Percentiles rank a stretch among this genome's conserved stretches.
Conservation (phyloP, 345 rosid species). For the Rhodomyrtus tomentosa region DNA sequence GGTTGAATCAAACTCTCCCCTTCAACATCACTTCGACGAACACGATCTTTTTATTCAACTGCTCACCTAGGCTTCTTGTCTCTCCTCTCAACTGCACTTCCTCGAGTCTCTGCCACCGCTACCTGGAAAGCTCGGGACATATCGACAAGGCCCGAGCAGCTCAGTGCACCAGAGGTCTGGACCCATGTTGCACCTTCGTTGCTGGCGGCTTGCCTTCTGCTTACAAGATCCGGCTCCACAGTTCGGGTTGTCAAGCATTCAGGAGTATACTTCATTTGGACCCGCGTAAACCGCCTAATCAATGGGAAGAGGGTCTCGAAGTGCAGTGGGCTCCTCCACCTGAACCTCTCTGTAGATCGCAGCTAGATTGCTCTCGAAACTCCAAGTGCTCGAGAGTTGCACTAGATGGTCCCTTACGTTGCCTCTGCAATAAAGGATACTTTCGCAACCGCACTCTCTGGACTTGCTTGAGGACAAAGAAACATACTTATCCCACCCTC, state of each 20-base stretch:
- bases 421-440: slow-evolving; percentile 35
- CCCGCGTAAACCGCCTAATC: slow-evolving; percentile 17
- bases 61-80: slow-evolving; percentile 47
- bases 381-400: slow-evolving; percentile 31
- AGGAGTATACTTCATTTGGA: slow-evolving; percentile 42
- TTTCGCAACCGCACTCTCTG: slow-evolving; percentile 25
- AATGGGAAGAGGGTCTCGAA: slow-evolving; percentile 56
- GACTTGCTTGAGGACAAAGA: slow-evolving; percentile 22
- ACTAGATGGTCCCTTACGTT: slow-evolving; percentile 21
- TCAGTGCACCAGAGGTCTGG: slow-evolving; percentile 23
- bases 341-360: slow-evolving; percentile 32
- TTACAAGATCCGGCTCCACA: slow-evolving; percentile 49
- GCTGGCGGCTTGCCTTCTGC: slow-evolving; percentile 65
- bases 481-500: slow-evolving; percentile 1
- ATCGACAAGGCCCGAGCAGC: slow-evolving; percentile 19
- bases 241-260: slow-evolving; percentile 50
- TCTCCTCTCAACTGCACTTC: slow-evolving; percentile 54
- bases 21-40: slow-evolving; percentile 50
- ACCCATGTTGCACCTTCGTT: slow-evolving; percentile 44
- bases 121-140: slow-evolving; percentile 34
- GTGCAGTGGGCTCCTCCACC: slow-evolving; percentile 46
- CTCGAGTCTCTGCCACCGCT: slow-evolving; percentile 47
- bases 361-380: slow-evolving; percentile 28
- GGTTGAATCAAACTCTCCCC: slow-evolving; percentile 46
- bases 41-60: slow-evolving; percentile 46